These are phyloP conservation scores for Umbelopsis isabellina DNA, from an alignment of 192 early-diverging fungal genomes.

Conservation along the genomic window DNA sequence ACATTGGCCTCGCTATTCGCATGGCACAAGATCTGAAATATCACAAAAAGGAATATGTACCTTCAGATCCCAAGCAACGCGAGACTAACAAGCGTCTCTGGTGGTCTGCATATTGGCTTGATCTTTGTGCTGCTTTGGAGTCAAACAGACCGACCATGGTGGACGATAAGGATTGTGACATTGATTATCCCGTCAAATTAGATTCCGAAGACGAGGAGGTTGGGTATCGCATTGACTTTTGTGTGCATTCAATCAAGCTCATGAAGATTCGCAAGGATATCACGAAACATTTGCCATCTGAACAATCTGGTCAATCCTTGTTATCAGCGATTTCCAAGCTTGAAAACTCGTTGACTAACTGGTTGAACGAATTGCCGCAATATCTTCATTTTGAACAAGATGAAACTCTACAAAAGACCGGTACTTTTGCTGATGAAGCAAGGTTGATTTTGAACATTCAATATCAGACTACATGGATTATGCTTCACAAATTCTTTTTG, in stretches of 20 bases:
- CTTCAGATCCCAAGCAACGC: slow-evolving; percentile 36
- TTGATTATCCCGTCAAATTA: slow-evolving; percentile 40
- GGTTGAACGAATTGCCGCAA: slow-evolving; percentile 37
- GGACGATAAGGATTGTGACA: slow-evolving; percentile 47
- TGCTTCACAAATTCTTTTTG: slow-evolving; percentile 49
- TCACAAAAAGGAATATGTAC: slow-evolving; percentile 43
- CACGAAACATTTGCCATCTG: slow-evolving; percentile 46
- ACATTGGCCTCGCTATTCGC: slow-evolving; percentile 46
- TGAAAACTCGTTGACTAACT: slow-evolving; percentile 42
- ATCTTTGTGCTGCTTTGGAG: slow-evolving; percentile 46
- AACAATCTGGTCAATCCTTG: slow-evolving; percentile 47
- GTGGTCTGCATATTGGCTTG: slow-evolving; percentile 50
- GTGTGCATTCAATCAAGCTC: slow-evolving; percentile 46
- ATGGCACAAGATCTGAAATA: slow-evolving; percentile 50
- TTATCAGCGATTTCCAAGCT: slow-evolving; percentile 46
- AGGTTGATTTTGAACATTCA: slow-evolving; percentile 43
- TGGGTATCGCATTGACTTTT: slow-evolving; percentile 39
- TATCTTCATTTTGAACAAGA: slow-evolving; percentile 40
- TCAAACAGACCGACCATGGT: slow-evolving; percentile 49
- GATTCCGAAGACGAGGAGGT: slow-evolving; percentile 44
- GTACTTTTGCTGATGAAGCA: slow-evolving; percentile 41
- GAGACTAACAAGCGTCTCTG: slow-evolving; percentile 46
- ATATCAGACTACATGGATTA: slow-evolving; percentile 48
- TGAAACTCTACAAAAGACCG: slow-evolving; percentile 26
- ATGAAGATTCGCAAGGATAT: slow-evolving; percentile 49